Base-by-base conservation (phyloP, 1,284 basidiomycete genomes). In the Puccinia horiana region DNA sequence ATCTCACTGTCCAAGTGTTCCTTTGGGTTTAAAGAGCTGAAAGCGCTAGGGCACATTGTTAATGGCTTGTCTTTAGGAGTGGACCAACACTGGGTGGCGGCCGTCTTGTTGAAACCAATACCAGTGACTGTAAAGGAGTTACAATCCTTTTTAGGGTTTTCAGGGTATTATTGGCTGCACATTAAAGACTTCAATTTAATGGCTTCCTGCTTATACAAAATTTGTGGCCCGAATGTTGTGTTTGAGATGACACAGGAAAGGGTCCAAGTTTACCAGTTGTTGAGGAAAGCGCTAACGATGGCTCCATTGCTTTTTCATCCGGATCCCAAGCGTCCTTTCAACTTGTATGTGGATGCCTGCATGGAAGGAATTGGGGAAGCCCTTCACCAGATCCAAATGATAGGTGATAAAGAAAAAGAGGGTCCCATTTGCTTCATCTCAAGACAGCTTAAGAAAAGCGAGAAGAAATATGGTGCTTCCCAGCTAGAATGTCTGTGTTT, bases 1-100 rank as follows among this genome's bases (percentile, higher is more conserved):
- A 58, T 76, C 3, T 76, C 75, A n/a, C 3, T 63, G 20, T 35
- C 37, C 6, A 63, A 76, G 37, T 63, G 6, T 18, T 29, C 20
- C 2, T 77, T 77, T 65, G n/a, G n/a, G n/a, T n/a, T 76, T 61
- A 9, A 63, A n/a, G 35, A 40, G n/a, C 16, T 76, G 0, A 76
- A 76, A 44, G 75, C 44, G 2, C 4, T 76, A n/a, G 75, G 52
- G 9, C 56, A 76, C 26, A 61, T 76, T 2, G 56, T 76, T 61
- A 23, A 18, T 0, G 75, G 75, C 0, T 29, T 76, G 8, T 20
- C 18, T 0, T 20, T 76, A n/a, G 52, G 18, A 23, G 29, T 76
- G 11, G 75, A 76, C 23, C 54, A 76, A 26, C 26, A 63, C 4
- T 35, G 40, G n/a, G 56, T 61, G 63, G 56, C 52, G 18, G 75